These are phyloP conservation scores for Veloboletus limbatus DNA, from an alignment of 1,284 basidiomycete species.

Conservation along the genomic window DNA sequence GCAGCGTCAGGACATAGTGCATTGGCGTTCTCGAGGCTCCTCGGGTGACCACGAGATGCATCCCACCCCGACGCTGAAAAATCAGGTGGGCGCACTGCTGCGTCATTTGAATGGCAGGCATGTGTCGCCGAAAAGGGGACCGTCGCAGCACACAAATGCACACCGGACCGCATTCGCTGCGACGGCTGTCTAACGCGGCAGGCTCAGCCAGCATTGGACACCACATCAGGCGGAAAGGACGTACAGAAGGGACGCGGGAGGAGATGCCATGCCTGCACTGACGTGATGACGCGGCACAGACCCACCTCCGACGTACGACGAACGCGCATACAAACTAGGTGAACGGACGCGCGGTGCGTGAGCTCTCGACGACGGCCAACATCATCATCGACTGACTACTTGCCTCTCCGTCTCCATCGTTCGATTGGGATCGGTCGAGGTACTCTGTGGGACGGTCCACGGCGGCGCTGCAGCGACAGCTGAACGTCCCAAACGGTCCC, in stretches of 20 bases:
- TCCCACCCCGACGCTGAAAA: not conserved
- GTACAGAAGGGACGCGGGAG: conserved; percentile 9
- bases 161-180: not conserved
- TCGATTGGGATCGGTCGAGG: not conserved
- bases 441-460: conserved; percentile 7
- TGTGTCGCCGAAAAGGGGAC: conserved; percentile 1
- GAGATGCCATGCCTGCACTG: not conserved
- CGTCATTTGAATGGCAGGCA: not conserved
- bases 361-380: not conserved
- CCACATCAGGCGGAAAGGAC: not conserved
- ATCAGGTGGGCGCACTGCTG: not conserved
- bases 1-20: not conserved
- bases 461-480: not conserved
- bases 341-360: not conserved
- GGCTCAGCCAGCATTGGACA: conserved; percentile 1
- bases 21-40: not conserved
- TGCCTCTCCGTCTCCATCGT: conserved; percentile 11
- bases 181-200: conserved; percentile 2
- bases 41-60: not conserved
- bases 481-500: conserved; percentile 4
- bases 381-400: not conserved
- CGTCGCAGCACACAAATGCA: not conserved
- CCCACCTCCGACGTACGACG: not conserved
- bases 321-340: conserved; percentile 4
- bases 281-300: not conserved